Conservation (phyloP, 805 yeast genomes). For the Ogataea nonfermentans region DNA sequence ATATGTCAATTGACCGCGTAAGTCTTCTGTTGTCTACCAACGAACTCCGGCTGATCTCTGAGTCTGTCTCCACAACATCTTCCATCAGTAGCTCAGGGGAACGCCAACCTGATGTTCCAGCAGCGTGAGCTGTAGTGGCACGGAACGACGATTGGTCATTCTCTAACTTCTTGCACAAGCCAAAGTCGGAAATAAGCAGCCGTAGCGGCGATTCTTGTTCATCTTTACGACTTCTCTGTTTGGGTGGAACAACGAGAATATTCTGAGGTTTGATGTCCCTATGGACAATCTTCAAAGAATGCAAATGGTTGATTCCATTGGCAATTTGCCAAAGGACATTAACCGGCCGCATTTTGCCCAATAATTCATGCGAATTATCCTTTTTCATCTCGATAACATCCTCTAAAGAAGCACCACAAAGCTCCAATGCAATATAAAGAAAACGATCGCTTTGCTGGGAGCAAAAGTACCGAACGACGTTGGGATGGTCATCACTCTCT, state of each 20-base stretch:
- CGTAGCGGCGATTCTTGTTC: slow-evolving; percentile 48
- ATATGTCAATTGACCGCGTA: slow-evolving; percentile 89
- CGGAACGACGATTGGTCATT: slow-evolving; percentile 90
- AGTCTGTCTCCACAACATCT: slow-evolving; percentile 28
- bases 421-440: slow-evolving; percentile 87
- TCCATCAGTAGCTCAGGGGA: slow-evolving; percentile 83
- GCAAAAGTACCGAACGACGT: slow-evolving; percentile 89
- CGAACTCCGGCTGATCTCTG: slow-evolving; percentile 10
- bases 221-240: slow-evolving; percentile 34
- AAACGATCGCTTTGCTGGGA: slow-evolving; percentile 89
- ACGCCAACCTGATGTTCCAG: slow-evolving; percentile 98
- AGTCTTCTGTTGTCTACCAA: slow-evolving; percentile 49
- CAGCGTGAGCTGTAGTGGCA: slow-evolving; percentile 89
- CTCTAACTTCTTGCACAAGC: slow-evolving; percentile 88
- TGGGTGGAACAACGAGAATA: slow-evolving; percentile 76
- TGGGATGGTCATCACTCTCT: slow-evolving; percentile 96
- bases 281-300: slow-evolving; percentile 87
- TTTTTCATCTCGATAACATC: slow-evolving; percentile 64
- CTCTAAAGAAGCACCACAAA: slow-evolving; percentile 86
- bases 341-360: slow-evolving; percentile 45
- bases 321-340: slow-evolving; percentile 72
- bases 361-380: slow-evolving; percentile 38
- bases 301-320: slow-evolving; percentile 82
- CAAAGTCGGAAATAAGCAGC: slow-evolving; percentile 90
- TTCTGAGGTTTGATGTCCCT: slow-evolving; percentile 95